Evolutionary conservation across 2,329 filamentous ascomycete genomes (phyloP).

Genomic region (Fusarium sp.): DNA sequence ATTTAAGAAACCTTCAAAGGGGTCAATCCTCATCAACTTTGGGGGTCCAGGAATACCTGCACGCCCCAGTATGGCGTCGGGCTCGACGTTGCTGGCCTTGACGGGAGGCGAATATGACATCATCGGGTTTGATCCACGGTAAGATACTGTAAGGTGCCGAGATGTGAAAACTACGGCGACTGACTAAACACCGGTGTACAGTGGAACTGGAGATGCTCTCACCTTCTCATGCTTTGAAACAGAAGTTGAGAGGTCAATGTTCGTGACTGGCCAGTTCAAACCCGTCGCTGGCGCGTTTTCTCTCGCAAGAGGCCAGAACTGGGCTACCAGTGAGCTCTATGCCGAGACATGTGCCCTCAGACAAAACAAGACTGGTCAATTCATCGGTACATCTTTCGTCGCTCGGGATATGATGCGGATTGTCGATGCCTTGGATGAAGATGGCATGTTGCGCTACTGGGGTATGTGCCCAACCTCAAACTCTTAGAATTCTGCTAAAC

Average conservation of each 20-base stretch:
- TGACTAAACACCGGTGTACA: neutral
- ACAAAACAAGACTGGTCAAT: slow-evolving; percentile 47
- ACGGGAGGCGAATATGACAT: slow-evolving; percentile 46
- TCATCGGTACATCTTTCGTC: slow-evolving; percentile 58
- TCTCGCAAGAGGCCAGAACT: slow-evolving; percentile 33
- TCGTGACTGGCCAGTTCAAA: neutral
- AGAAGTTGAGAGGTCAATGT: neutral
- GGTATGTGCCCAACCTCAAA: slow-evolving; percentile 38
- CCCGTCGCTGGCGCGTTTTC: slow-evolving; percentile 12
- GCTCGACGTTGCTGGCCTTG: neutral
- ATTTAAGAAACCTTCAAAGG: slow-evolving; percentile 36
- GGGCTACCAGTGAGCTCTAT: slow-evolving; percentile 39
- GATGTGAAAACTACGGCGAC: neutral
- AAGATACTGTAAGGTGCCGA: neutral
- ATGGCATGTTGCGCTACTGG: slow-evolving; percentile 55
- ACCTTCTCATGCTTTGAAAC: slow-evolving; percentile 42
- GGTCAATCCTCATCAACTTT: slow-evolving; percentile 49
- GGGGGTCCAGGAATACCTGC: slow-evolving; percentile 42
- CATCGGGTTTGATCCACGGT: slow-evolving; percentile 46
- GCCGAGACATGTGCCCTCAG: slow-evolving; percentile 34
- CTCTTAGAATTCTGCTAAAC: neutral
- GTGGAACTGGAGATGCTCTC: slow-evolving; percentile 45
- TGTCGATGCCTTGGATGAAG: slow-evolving; percentile 56
- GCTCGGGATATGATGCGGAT: slow-evolving; percentile 59
- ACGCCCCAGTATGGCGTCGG: neutral